These are phyloP conservation scores for Neurospora crassa DNA, from an alignment of 2,329 filamentous ascomycete genomes.

Conservation along the genomic window DNA sequence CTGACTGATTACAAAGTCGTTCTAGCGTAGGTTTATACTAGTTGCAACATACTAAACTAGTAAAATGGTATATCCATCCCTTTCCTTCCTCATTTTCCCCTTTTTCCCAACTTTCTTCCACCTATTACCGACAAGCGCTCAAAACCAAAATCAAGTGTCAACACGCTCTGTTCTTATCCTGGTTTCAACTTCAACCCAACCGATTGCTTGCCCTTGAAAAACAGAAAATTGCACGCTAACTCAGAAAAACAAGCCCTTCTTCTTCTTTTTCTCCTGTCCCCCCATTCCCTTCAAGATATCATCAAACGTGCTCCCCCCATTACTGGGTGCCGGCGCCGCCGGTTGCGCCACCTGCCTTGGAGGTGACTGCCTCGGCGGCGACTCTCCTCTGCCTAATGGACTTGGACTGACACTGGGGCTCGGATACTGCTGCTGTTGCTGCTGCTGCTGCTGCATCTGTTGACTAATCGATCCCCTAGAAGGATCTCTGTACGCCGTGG, in stretches of 20 bases:
- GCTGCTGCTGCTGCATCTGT: background rate
- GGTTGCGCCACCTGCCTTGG: background rate
- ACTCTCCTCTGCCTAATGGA: background rate
- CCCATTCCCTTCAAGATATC: constrained; percentile 28
- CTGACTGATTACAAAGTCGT: background rate
- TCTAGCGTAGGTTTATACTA: background rate
- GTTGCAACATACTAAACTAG: background rate
- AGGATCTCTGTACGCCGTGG: background rate
- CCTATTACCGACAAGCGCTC: background rate
- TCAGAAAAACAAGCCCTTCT: constrained; percentile 21
- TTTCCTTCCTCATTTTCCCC: background rate
- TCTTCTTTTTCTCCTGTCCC: constrained; percentile 18
- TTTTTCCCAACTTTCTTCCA: background rate
- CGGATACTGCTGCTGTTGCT: background rate
- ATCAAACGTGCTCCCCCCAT: constrained; percentile 24
- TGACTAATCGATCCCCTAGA: background rate
- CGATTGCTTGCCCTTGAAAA: background rate
- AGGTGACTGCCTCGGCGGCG: background rate
- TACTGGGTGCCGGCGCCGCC: background rate
- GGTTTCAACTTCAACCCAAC: background rate
- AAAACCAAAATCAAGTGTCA: background rate
- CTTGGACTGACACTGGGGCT: background rate
- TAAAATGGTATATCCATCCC: background rate
- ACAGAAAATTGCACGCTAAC: background rate
- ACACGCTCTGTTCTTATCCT: background rate